These are phyloP conservation scores for Sanghuangporus weigelae DNA, from an alignment of 1,284 basidiomycete genomes.

Conservation along the genomic window DNA sequence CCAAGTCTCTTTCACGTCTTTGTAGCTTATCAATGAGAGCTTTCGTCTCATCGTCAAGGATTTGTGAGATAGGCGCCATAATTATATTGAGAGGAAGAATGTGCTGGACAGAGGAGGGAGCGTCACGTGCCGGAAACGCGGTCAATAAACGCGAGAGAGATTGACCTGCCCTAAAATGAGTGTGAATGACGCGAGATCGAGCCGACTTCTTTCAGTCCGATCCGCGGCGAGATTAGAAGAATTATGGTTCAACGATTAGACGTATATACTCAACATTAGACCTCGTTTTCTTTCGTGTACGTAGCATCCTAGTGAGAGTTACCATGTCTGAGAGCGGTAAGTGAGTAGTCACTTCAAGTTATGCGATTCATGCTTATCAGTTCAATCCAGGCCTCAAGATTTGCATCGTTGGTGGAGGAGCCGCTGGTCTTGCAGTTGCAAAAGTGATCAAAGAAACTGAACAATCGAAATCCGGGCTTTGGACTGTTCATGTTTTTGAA, in stretches of 20 bases:
- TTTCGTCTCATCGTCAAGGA: conserved; percentile 44
- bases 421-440: conserved; percentile 61
- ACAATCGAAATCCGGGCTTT: conserved; percentile 50
- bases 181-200: neutral
- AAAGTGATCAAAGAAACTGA: conserved; percentile 55
- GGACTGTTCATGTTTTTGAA: conserved; percentile 57
- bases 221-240: neutral
- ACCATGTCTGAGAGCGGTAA: neutral
- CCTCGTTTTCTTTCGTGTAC: neutral
- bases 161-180: neutral
- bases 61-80: conserved; percentile 61
- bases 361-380: neutral
- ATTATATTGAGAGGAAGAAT: neutral
- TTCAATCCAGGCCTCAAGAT: conserved; percentile 30
- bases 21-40: conserved; percentile 47
- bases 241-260: neutral
- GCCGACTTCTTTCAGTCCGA: neutral
- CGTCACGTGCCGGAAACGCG: neutral
- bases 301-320: neutral
- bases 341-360: no score
- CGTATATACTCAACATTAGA: neutral
- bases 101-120: neutral
- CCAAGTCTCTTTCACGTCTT: conserved; percentile 58
- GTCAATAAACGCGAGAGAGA: neutral
- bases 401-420: conserved; percentile 65